Base-by-base conservation (phyloP, 345 rosid species). In the Euphorbia peplus region DNA sequence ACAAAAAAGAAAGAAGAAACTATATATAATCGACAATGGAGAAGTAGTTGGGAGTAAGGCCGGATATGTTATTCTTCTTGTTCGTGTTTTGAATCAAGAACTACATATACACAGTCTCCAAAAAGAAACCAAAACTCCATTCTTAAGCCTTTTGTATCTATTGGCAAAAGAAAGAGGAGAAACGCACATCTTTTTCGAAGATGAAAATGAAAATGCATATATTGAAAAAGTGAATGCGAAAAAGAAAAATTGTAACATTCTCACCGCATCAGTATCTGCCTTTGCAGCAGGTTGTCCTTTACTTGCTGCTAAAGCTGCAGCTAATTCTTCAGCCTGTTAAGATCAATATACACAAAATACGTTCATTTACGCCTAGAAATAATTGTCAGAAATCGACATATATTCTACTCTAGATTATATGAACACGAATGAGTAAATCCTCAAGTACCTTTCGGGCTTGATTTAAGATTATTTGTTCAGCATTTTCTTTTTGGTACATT, bases 241-340 rank as follows among this genome's bases (percentile, higher is more conserved):
- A n/a, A n/a, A n/a, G n/a, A n/a, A 26, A 56, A 60, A 52, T 16
- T 62, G 1, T 46, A 64, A 19, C 63, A 35, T 42, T 35, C 84
- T 90, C 75, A 95, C 98, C 92, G 10, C 78, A 76, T 87, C 89
- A 41, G 78, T 65, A 74, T 87, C 88, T 10, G 78, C 70, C 51
- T 87, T 91, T 32, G 63, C 66, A 5, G 82, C 66, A 5, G 82
- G 84, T 46, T 60, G 73, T 29, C 83, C 91, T 81, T 88, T 95
- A 82, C 93, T 81, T 74, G 97, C 97, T 58, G 90, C 90, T 78
- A 87, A 68, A 32, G 98, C 97, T 35, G 88, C 87, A 66, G 92
- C 88, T 30, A 88, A 72, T 67, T 92, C 97, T 85, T 92, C 98
- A 74, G 98, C 99, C 99, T 95, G 85, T 74, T 69, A 26, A n/a